A percentile compares a stretch with the other conserved stretches of the same genome.
Evolutionary conservation across 1,284 basidiomycete genomes (phyloP).

Genomic region (Kwoniella shivajii): DNA sequence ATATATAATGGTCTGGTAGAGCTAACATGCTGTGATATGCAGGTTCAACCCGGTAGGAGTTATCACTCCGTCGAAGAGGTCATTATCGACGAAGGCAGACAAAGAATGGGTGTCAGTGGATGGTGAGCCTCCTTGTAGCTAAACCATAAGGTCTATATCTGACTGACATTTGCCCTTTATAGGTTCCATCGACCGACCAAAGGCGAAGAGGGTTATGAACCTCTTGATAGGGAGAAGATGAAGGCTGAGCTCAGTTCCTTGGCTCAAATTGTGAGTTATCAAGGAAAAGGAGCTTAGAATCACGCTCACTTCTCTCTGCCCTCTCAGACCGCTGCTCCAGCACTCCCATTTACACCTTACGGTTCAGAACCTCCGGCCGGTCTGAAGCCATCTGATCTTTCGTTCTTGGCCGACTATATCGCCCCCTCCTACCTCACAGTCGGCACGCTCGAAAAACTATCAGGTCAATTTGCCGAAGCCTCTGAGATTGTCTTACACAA

Average conservation of each 20-base stretch:
- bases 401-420: slow-evolving; percentile 78
- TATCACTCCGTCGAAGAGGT: slow-evolving; percentile 99
- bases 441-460: slow-evolving; percentile 77
- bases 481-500: slow-evolving; percentile 88
- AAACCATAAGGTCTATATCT: neutral
- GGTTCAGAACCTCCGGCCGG: slow-evolving; percentile 47
- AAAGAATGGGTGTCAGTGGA: slow-evolving; percentile 85
- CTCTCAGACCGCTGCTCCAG: slow-evolving; percentile 63
- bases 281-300: too few relatives aligned
- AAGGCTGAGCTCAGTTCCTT: slow-evolving; percentile 63
- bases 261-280: slow-evolving; percentile 51
- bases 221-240: slow-evolving; percentile 66
- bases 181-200: slow-evolving; percentile 87
- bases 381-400: slow-evolving; percentile 65
- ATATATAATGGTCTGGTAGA: too few relatives aligned
- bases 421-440: slow-evolving; percentile 88
- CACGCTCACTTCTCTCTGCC: neutral
- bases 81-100: slow-evolving; percentile 72
- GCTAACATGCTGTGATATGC: slow-evolving; percentile 33
- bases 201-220: slow-evolving; percentile 83
- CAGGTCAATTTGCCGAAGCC: slow-evolving; percentile 80
- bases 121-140: slow-evolving; percentile 61
- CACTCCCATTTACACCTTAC: slow-evolving; percentile 52
- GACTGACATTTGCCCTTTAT: slow-evolving; percentile 7
- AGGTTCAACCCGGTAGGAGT: slow-evolving; percentile 73